phyloP scores from a whole-genome alignment of 345 rosid species.

The Sapria himalayana region DNA sequence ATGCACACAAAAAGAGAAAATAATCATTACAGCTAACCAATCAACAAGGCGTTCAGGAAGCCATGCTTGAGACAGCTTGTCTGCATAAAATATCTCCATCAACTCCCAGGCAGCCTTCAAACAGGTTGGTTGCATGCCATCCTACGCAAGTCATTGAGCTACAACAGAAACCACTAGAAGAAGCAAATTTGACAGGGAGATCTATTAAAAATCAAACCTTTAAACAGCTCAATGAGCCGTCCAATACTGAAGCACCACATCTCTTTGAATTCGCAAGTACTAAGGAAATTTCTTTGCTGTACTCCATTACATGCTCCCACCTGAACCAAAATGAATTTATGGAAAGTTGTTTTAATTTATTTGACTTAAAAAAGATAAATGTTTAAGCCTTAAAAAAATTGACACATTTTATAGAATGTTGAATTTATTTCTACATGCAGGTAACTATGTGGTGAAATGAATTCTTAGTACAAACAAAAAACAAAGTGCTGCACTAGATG shows the following conservation, averaged over 20 bases:
- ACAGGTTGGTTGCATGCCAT: slow-evolving; percentile 30
- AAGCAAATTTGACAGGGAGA: neutral
- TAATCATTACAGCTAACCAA: slow-evolving; percentile 77
- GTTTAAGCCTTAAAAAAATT: neutral
- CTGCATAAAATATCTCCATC: slow-evolving; percentile 74
- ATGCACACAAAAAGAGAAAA: slow-evolving; percentile 9
- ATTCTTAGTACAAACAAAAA: too few relatives aligned
- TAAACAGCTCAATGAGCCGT: slow-evolving; percentile 39
- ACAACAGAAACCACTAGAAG: neutral
- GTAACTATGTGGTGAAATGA: too few relatives aligned
- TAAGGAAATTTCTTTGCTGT: slow-evolving; percentile 50
- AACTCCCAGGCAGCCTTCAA: slow-evolving; percentile 96
- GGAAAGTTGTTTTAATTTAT: neutral
- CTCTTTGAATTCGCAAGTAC: slow-evolving; percentile 37
- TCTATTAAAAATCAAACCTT: slow-evolving; percentile 21
- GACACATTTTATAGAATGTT: too few relatives aligned
- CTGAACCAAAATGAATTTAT: slow-evolving; percentile 13
- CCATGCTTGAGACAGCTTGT: slow-evolving; percentile 54
- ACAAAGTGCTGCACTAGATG: too few relatives aligned
- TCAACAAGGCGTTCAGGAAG: slow-evolving; percentile 65
- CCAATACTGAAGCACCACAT: slow-evolving; percentile 19
- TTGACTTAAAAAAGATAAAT: neutral
- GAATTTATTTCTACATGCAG: too few relatives aligned
- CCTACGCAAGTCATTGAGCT: slow-evolving; percentile 14
- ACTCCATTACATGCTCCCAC: slow-evolving; percentile 86